These are phyloP conservation scores for Phaeosphaeriaceae sp. DNA, from an alignment of 2,329 filamentous ascomycete species.

Conservation along the genomic window DNA sequence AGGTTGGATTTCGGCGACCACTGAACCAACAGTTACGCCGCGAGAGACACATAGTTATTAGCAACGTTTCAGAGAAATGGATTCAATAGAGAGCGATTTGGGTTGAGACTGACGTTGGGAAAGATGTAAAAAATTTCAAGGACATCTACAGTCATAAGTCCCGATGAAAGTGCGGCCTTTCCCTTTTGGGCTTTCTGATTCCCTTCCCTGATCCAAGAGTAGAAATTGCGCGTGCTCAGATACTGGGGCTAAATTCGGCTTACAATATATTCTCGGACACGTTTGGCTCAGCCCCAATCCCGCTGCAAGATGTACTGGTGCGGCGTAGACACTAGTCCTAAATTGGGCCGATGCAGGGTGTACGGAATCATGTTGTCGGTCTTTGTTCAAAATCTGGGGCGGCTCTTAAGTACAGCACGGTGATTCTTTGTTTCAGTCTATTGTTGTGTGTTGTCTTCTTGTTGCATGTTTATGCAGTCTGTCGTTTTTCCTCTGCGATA, in stretches of 20 bases:
- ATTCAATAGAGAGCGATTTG: neutral
- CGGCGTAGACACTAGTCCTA: constrained; percentile 30
- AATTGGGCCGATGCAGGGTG: constrained; percentile 27
- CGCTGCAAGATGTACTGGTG: neutral
- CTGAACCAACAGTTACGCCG: neutral
- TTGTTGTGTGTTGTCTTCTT: constrained; percentile 29
- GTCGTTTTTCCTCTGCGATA: constrained; percentile 34
- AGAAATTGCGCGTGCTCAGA: constrained; percentile 14
- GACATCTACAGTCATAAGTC: neutral
- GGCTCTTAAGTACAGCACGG: constrained; percentile 31
- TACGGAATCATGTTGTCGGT: constrained; percentile 23
- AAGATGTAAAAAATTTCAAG: neutral
- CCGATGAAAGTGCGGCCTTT: constrained; percentile 7
- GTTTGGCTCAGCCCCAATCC: constrained; percentile 36
- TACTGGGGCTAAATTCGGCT: constrained; percentile 41
- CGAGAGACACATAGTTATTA: neutral
- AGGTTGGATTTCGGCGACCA: neutral
- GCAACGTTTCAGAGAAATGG: neutral
- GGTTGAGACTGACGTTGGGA: neutral
- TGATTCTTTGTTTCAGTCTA: constrained; percentile 34
- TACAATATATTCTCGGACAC: constrained; percentile 33
- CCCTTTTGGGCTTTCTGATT: constrained; percentile 4
- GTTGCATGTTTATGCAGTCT: constrained; percentile 24
- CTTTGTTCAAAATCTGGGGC: constrained; percentile 27
- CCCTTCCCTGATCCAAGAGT: neutral